phyloP scores from a whole-genome alignment of 1,139 yeast genomes.

The Pichia kudriavzevii region DNA sequence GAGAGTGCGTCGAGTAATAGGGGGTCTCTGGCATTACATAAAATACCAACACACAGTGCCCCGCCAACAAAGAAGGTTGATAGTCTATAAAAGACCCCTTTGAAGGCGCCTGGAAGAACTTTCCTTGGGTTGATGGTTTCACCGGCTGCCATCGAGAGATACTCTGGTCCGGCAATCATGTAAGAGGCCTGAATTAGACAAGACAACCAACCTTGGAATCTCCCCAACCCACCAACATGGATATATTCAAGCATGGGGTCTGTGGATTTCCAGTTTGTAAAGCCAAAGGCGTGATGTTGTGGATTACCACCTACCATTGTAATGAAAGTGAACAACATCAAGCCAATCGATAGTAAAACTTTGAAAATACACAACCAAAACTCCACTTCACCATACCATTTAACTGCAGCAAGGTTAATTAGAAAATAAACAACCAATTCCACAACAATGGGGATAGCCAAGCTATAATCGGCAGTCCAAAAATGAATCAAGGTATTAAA shows the following conservation, averaged over 20 bases:
- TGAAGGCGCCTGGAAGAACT: slow-evolving; percentile 72
- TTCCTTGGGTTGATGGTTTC: slow-evolving; percentile 62
- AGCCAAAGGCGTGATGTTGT: slow-evolving; percentile 29
- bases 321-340: slow-evolving; percentile 43
- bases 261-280: slow-evolving; percentile 35
- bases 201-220: slow-evolving; percentile 43
- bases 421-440: slow-evolving; percentile 39
- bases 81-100: slow-evolving; percentile 66
- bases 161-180: slow-evolving; percentile 49
- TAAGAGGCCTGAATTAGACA: slow-evolving; percentile 40
- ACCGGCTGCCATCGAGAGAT: slow-evolving; percentile 48
- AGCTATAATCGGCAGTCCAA: slow-evolving; percentile 47
- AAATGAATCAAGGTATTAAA: slow-evolving; percentile 46
- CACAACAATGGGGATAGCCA: slow-evolving; percentile 42
- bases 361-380: slow-evolving; percentile 47
- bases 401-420: slow-evolving; percentile 45
- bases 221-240: slow-evolving; percentile 39
- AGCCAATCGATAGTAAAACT: slow-evolving; percentile 41
- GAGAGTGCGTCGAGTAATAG: slow-evolving; percentile 35
- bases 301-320: slow-evolving; percentile 57
- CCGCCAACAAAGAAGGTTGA: slow-evolving; percentile 63
- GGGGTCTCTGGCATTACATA: slow-evolving; percentile 48
- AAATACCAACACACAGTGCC: slow-evolving; percentile 51
- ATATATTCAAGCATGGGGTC: slow-evolving; percentile 33
- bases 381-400: slow-evolving; percentile 46